Base-by-base conservation (phyloP, 2,329 filamentous ascomycete genomes). In the Calonectria ilicicola region DNA sequence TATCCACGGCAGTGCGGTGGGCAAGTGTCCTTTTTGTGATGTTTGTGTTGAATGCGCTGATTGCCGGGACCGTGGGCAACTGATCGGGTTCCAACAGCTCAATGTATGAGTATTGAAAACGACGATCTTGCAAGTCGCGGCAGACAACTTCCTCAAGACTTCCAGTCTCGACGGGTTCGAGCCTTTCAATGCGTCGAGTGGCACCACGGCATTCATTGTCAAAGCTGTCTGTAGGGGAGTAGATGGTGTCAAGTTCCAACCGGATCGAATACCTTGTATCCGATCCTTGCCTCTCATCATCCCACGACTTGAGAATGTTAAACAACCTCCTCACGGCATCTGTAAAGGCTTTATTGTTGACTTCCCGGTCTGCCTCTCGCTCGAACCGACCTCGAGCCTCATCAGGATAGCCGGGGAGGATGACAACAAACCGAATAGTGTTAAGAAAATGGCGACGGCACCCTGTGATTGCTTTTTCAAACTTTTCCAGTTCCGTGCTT, bases 331-430 rank as follows among this genome's bases (percentile, higher is more conserved):
- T 65, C 35, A 79, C 69, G 8, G 76, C 74, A 42, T 58, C 40
- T 21, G 76, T 77, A 29, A 78, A 79, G 32, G 66, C 74, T 58
- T 74, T 62, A 47, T 79, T 67, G 58, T 79, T 79, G 47, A 68
- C 70, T 32, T 46, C 38, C 38, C 75, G 74, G 35, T 78, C 74
- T 19, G 56, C 56, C 47, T 73, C 70, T 27, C 76, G 69, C 64
- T 79, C 75, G 27, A 78, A 79, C 15, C 73, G 64, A 19, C 68
- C 49, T n/a, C 75, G 71, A 23, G 40, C 72, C 14, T 69, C 70
- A n/a, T 72, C 62, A 29, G 47, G 40, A 56, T 79, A 78, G 14
- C 63, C 53, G 42, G 77, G 77, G 44, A 79, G 71, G 38, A 77
- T 62, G 21, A 75, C 66, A 4, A 63, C 56, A 66, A 75, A 79